Conservation (phyloP, 768 basidiomycete species). For the Hemileccinum impolitum region DNA sequence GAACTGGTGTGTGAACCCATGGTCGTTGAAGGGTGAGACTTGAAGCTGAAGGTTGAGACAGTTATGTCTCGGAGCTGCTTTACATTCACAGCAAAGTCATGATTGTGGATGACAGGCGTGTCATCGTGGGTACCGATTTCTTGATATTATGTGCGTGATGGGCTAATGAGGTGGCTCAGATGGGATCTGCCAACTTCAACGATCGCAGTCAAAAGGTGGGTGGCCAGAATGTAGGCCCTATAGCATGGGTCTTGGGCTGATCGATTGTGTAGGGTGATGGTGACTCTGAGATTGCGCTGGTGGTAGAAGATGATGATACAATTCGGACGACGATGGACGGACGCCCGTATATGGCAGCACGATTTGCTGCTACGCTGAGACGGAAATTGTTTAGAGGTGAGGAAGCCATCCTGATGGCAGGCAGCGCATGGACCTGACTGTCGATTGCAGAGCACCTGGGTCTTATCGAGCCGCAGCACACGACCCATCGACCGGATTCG, state of each 20-base stretch:
- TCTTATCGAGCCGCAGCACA: constrained; percentile 70
- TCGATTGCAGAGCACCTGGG: constrained; percentile 73
- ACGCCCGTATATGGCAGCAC: constrained; percentile 61
- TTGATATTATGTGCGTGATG: not conserved
- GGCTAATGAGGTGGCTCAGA: constrained; percentile 39
- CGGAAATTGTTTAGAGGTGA: constrained; percentile 80
- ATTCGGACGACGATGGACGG: constrained; percentile 80
- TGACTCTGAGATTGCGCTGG: constrained; percentile 90
- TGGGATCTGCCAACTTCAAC: constrained; percentile 93
- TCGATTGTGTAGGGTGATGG: constrained; percentile 67
- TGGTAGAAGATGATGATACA: constrained; percentile 85
- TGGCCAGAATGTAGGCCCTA: not conserved
- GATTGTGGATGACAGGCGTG: constrained; percentile 90
- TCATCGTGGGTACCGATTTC: constrained; percentile 59
- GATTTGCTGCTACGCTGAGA: constrained; percentile 82
- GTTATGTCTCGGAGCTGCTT: constrained; percentile 75
- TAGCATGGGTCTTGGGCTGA: constrained; percentile 4
- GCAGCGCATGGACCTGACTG: constrained; percentile 1
- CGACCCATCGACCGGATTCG: constrained; percentile 35
- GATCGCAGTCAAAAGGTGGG: constrained; percentile 77
- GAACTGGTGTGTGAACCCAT: constrained; percentile 53
- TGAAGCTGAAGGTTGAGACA: constrained; percentile 26
- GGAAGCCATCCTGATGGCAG: constrained; percentile 5
- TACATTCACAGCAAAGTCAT: constrained; percentile 90
- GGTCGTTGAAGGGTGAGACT: not conserved